Percentiles rank a stretch among this genome's conserved stretches.
phyloP scores from a whole-genome alignment of 2,329 filamentous ascomycete genomes.

The Septoria petroselini region DNA sequence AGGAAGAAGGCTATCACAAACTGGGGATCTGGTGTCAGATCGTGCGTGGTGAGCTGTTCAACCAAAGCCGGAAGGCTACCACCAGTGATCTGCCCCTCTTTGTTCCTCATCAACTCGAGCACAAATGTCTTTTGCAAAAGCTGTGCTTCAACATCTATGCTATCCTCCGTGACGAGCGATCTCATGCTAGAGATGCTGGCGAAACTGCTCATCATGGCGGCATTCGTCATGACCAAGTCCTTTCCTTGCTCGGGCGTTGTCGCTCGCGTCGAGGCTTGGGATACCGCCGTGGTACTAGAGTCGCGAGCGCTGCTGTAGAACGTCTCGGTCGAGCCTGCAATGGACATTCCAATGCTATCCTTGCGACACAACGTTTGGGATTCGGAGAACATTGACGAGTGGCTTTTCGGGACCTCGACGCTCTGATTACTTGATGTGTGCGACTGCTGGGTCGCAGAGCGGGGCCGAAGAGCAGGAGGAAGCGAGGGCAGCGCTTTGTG shows the following conservation, averaged over 20 bases:
- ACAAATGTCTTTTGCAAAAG: constrained; percentile 90
- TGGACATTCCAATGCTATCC: constrained; percentile 71
- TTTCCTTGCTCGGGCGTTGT: constrained; percentile 74
- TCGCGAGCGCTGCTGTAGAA: constrained; percentile 69
- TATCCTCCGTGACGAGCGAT: constrained; percentile 67
- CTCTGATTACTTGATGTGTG: constrained; percentile 17
- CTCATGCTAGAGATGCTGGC: constrained; percentile 64
- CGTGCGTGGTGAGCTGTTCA: constrained; percentile 90
- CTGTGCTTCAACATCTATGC: constrained; percentile 74
- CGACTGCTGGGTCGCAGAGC: constrained; percentile 19
- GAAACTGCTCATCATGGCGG: constrained; percentile 59
- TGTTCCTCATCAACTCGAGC: constrained; percentile 88
- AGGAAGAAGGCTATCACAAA: constrained; percentile 96
- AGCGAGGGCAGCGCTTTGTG: constrained; percentile 17
- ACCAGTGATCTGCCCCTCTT: constrained; percentile 90
- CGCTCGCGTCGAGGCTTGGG: constrained; percentile 79
- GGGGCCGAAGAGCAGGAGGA: constrained; percentile 12
- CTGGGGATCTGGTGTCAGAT: constrained; percentile 84
- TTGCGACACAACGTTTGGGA: constrained; percentile 42
- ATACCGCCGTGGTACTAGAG: constrained; percentile 76
- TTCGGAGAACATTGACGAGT: constrained; percentile 15
- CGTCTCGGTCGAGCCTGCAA: constrained; percentile 73
- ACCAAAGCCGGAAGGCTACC: constrained; percentile 86
- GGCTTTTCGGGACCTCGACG: constrained; percentile 21
- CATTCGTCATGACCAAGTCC: constrained; percentile 44